Conservation (phyloP, 208 protist genomes). For the Strigomonas culicis region DNA sequence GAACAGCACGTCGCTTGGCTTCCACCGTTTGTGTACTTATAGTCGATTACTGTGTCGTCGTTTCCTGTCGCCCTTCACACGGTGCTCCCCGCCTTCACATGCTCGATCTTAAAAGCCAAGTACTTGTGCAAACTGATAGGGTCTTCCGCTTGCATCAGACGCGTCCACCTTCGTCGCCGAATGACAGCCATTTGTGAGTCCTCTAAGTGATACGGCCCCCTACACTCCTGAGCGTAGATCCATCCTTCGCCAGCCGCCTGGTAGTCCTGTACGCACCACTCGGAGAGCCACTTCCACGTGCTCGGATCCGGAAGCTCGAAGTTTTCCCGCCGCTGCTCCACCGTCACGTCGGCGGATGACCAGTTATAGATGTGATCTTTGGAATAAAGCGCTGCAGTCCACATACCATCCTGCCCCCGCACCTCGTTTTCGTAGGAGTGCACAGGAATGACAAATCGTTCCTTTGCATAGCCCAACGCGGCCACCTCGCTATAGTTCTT, state of each 20-base stretch:
- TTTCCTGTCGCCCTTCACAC: no score
- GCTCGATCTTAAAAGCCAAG: constrained; percentile 12
- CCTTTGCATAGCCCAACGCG: constrained; percentile 25
- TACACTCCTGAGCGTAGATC: constrained; percentile 33
- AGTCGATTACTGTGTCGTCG: no score
- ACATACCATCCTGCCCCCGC: constrained; percentile 21
- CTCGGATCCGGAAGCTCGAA: constrained; percentile 32
- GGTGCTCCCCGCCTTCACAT: neutral
- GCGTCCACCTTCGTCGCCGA: constrained; percentile 44
- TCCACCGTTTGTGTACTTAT: no score
- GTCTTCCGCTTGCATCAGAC: constrained; percentile 53
- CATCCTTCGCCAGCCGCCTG: constrained; percentile 48
- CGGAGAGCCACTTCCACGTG: constrained; percentile 46
- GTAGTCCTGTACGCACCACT: constrained; percentile 44
- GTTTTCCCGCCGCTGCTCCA: constrained; percentile 25
- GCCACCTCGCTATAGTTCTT: constrained; percentile 39
- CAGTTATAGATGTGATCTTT: constrained; percentile 29
- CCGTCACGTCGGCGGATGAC: constrained; percentile 24
- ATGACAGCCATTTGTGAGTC: constrained; percentile 17
- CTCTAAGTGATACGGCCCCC: constrained; percentile 21
- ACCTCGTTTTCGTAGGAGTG: constrained; percentile 65
- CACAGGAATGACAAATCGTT: constrained; percentile 30
- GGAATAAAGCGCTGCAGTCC: constrained; percentile 23
- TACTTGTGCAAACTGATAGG: constrained; percentile 47
- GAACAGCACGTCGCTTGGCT: no score